Percentiles rank a stretch among this genome's conserved stretches.
phyloP scores from a whole-genome alignment of 257 asterid species.

The Scutellaria baicalensis region DNA sequence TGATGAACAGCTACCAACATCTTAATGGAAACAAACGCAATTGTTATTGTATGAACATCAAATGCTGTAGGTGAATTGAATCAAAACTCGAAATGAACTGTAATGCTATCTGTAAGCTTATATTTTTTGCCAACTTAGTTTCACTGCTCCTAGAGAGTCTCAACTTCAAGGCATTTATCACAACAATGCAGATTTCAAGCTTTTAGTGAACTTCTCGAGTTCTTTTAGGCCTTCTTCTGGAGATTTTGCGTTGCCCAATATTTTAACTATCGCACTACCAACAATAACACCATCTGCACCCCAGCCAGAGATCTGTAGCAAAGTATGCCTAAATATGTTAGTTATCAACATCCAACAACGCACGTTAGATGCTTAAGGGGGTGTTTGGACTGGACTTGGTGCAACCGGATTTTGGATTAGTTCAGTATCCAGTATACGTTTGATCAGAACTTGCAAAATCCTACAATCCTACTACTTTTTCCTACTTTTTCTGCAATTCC shows the following conservation, averaged over 20 bases:
- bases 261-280: constrained; percentile 81
- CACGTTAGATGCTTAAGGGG: background rate
- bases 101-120: background rate
- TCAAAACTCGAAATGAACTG: background rate
- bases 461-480: too few species aligned
- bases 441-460: too few species aligned
- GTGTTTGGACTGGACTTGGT: too few species aligned
- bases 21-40: background rate
- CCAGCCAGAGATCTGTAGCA: constrained; percentile 68
- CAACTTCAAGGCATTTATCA: constrained; percentile 19
- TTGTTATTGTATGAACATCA: background rate
- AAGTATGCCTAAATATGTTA: background rate
- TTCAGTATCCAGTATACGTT: too few species aligned
- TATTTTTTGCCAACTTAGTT: background rate
- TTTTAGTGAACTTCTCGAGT: constrained; percentile 53
- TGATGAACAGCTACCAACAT: background rate
- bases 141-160: background rate
- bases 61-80: background rate
- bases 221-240: constrained; percentile 80
- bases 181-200: constrained; percentile 55
- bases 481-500: too few species aligned
- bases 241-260: constrained; percentile 72
- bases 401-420: too few species aligned
- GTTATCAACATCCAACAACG: background rate
- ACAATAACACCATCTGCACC: constrained; percentile 96